Base-by-base conservation (phyloP, 352 stramenopile genomes). In the Albugo candida region DNA sequence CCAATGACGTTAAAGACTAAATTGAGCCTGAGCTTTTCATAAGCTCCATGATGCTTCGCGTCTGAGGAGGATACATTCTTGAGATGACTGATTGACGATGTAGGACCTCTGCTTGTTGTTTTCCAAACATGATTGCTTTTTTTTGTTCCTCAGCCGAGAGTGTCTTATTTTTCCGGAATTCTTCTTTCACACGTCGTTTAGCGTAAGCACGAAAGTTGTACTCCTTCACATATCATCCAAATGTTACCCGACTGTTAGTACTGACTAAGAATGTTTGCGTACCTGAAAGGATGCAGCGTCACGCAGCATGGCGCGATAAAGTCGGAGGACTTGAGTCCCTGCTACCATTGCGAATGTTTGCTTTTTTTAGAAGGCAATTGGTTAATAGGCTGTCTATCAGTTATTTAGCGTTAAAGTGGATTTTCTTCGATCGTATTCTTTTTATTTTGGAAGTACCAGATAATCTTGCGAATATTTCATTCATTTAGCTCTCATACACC, bases 401-500 rank as follows among this genome's bases (percentile, higher is more conserved):
- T 31, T 31, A 31, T 31, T 3, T 31, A 31, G 8, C 24, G 8
- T 8, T n/a, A 31, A 8, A 31, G 8, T 31, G 24, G 24, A 31
- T 31, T 31, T 31, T 31, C 24, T 31, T 31, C 8, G 8, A 31
- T 31, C 8, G 24, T 8, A n/a, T n/a, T n/a, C n/a, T n/a, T n/a
- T n/a, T n/a, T n/a, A n/a, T n/a, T n/a, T n/a, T n/a, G 24, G 24
- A 31, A 31, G 8, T 31, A 31, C 24, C 24, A 31, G 8, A 31
- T 31, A 31, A 31, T 31, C 24, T 31, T 31, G 24, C 20, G 48
- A 24, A 27, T 49, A 49, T 45, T 50, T 59, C 14, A 36, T 38
- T 34, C n/a, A 50, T 60, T 70, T 81, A 88, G 51, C 84, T 88
- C 60, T 98, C 94, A 78, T 98, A 97, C 51, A 99, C 78, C 93